Evolutionary conservation across 495 filamentous ascomycete species (phyloP).

Genomic region (Thermothielavioides terrestris): DNA sequence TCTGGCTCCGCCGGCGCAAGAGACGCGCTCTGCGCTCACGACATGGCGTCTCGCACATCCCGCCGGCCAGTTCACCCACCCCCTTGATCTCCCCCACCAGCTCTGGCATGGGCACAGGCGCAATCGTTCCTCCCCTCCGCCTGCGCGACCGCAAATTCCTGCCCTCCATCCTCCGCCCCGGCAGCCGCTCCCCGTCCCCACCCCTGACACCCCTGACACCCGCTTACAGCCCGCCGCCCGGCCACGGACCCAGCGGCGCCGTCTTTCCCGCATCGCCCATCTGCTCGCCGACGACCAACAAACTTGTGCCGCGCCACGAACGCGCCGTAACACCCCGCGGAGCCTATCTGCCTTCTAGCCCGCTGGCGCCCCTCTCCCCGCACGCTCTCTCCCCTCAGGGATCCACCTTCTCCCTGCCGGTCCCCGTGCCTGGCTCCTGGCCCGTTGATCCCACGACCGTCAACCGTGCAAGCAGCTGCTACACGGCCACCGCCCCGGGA

Average conservation of each 20-base stretch:
- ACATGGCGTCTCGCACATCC: conserved; percentile 4
- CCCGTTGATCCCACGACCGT: not conserved
- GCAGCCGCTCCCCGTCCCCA: conserved; percentile 22
- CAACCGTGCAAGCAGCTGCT: not conserved
- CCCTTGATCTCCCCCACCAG: conserved; percentile 32
- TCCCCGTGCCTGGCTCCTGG: not conserved
- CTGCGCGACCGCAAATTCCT: conserved; percentile 37
- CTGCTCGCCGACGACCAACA: conserved; percentile 25
- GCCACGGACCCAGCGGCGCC: conserved; percentile 1
- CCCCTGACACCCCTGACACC: conserved; percentile 23
- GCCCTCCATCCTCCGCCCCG: conserved; percentile 27
- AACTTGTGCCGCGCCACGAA: conserved; percentile 25
- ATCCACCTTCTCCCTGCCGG: not conserved
- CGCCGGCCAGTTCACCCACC: conserved; percentile 26
- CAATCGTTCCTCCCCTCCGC: conserved; percentile 32
- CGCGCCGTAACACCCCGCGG: not conserved
- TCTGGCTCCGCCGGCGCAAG: conserved; percentile 30
- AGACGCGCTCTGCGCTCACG: conserved; percentile 8
- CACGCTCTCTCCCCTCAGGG: not conserved
- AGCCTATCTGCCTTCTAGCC: not conserved
- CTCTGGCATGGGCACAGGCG: conserved; percentile 19
- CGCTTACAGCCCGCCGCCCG: conserved; percentile 16
- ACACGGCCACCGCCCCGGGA: not conserved
- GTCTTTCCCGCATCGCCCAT: conserved; percentile 23
- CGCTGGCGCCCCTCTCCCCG: not conserved